Conservation (phyloP, 352 stramenopile species). For the Blastocystis sp. region DNA sequence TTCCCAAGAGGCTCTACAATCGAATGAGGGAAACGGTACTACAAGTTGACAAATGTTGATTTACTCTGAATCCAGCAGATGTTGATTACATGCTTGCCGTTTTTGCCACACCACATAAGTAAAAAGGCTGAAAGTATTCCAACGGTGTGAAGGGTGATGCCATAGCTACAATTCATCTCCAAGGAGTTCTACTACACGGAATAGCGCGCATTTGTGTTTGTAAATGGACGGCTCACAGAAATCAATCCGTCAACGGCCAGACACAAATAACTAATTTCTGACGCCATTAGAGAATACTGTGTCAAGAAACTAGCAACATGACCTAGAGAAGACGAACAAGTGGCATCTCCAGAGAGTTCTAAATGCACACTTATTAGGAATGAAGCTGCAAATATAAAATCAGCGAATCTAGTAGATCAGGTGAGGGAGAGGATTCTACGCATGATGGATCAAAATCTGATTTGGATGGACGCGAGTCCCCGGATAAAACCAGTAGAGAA, state of each 20-base stretch:
- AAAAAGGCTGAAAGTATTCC: not conserved
- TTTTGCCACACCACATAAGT: not conserved
- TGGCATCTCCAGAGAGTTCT: conserved; percentile 1
- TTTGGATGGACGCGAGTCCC: conserved; percentile 49
- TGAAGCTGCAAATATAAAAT: not conserved
- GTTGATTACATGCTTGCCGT: not conserved
- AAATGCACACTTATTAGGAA: conserved; percentile 37
- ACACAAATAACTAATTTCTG: conserved; percentile 34
- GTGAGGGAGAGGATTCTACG: not conserved
- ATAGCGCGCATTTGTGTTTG: conserved; percentile 44
- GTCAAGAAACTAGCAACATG: conserved; percentile 4
- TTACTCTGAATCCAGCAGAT: conserved; percentile 45
- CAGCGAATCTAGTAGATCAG: not conserved
- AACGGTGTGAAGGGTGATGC: not conserved
- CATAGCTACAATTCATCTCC: not conserved
- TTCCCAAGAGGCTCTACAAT: conserved; percentile 39
- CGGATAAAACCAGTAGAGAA: conserved; percentile 18
- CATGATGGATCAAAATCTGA: conserved; percentile 58
- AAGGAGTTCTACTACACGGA: not conserved
- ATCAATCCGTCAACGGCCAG: conserved; percentile 31
- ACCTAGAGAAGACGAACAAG: not conserved
- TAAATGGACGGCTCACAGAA: conserved; percentile 53
- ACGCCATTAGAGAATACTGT: conserved; percentile 46
- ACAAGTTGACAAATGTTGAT: not conserved
- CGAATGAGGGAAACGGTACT: not conserved